Base-by-base conservation (phyloP, 805 yeast genomes). In the Metschnikowia amazonensis region DNA sequence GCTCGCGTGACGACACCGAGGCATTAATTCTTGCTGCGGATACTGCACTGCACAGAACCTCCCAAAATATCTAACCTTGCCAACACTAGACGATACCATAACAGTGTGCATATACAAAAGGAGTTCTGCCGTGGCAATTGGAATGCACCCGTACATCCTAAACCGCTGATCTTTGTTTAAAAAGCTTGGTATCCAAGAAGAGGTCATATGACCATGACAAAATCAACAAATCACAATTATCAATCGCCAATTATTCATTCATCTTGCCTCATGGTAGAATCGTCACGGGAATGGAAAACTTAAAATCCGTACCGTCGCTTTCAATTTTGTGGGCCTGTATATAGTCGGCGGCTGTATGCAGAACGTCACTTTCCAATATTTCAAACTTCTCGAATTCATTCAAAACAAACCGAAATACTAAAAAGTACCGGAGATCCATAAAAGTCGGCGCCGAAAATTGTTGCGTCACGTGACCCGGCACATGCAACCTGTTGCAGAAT, bases 361-460 rank as follows among this genome's bases (percentile, higher is more conserved):
- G 42, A 25, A 4, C 9, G 11, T 7, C 25, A 2, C 6, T 10
- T 5, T 33, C 17, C 27, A 3, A 3, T 0, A 11, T 11, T 6
- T 8, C 25, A 13, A 8, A 13, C 1, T 18, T 9, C 17, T 42
- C 45, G 17, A 67, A 59, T n/a, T 66, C 65, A 39, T 51, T 44
- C 33, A 71, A 53, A 50, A 65, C 67, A 39, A 70, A 69, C 47
- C 65, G 63, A 46, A 70, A 67, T 18, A 67, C 68, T 35, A 69
- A 44, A 43, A 49, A 63, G 48, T 70, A 70, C 41, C 60, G 60
- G 35, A 71, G 54, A 48, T 66, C 65, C 66, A 70, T 60, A 7
- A 71, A 61, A 14, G 58, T 47, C 2, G 66, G 55, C 46, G 68
- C 57, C 53, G 65, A 71, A 52, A 71, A 70, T 42, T 69, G 74